Evolutionary conservation across 108 stramenopile species (phyloP).

Genomic region (Nitzschia palea): DNA sequence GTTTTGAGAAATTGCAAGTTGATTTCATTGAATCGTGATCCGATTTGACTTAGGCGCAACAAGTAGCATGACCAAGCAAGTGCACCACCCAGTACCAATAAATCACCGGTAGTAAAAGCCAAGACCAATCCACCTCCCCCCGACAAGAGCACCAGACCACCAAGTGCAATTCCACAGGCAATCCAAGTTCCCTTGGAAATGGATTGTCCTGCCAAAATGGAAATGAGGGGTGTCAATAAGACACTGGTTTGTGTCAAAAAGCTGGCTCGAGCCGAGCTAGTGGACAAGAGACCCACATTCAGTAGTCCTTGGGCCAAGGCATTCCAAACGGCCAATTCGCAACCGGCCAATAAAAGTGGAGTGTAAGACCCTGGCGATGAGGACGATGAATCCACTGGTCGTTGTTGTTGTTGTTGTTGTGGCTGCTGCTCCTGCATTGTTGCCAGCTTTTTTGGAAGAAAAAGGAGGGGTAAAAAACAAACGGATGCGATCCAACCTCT

Average conservation of each 20-base stretch:
- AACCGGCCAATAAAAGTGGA: conserved; percentile 40
- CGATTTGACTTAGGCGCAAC: conserved; percentile 52
- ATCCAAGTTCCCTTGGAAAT: conserved; percentile 44
- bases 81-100: conserved; percentile 58
- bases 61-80: conserved; percentile 67
- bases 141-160: conserved; percentile 49
- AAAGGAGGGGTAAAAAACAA: conserved; percentile 50
- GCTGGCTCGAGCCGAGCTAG: conserved; percentile 54
- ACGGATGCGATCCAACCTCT: conserved; percentile 50
- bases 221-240: conserved; percentile 65
- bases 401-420: neutral
- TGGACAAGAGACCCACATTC: conserved; percentile 53
- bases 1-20: conserved; percentile 60
- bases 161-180: conserved; percentile 49
- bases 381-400: neutral
- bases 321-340: conserved; percentile 65
- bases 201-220: conserved; percentile 45
- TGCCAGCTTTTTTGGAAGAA: conserved; percentile 3
- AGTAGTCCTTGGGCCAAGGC: conserved; percentile 64
- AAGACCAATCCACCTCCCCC: neutral
- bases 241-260: conserved; percentile 74
- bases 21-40: conserved; percentile 42
- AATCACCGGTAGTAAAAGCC: conserved; percentile 52
- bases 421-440: no score
- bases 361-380: neutral